Evolutionary conservation across 306 rosid species (phyloP).

Genomic region (Cucumis hystrix): DNA sequence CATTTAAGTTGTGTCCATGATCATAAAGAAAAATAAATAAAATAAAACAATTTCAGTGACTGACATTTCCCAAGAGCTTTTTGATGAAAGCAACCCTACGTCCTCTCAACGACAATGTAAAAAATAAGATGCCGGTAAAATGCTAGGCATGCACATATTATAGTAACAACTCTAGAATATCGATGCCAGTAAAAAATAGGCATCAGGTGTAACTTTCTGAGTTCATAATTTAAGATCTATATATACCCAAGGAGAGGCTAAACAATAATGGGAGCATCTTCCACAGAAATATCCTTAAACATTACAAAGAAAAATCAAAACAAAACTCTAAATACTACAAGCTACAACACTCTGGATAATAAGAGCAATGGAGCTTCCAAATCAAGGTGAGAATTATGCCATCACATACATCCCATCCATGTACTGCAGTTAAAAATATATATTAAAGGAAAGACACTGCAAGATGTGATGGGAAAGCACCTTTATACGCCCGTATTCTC

Average conservation of each 20-base stretch:
- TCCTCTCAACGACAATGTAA: neutral
- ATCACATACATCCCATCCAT: neutral
- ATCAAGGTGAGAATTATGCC: neutral
- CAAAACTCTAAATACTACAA: neutral
- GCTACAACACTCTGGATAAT: neutral
- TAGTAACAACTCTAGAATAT: neutral
- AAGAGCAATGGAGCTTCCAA: neutral
- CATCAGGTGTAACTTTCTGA: neutral
- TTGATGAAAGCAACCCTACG: neutral
- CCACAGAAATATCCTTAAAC: neutral
- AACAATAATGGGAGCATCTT: neutral
- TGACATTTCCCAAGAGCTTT: neutral
- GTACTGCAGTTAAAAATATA: neutral
- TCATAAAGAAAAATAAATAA: neutral
- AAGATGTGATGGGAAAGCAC: conserved; percentile 15
- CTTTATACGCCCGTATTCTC: conserved; percentile 92
- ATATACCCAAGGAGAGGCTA: neutral
- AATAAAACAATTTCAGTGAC: neutral
- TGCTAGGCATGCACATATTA: neutral
- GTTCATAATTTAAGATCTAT: neutral
- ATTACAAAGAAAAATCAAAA: neutral
- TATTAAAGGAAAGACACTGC: neutral
- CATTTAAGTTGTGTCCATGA: neutral
- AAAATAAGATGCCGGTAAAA: neutral
- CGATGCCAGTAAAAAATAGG: neutral